Percentiles rank a stretch among this genome's conserved stretches.
phyloP scores from a whole-genome alignment of 2,329 filamentous ascomycete species.

The Penicillium sp. region DNA sequence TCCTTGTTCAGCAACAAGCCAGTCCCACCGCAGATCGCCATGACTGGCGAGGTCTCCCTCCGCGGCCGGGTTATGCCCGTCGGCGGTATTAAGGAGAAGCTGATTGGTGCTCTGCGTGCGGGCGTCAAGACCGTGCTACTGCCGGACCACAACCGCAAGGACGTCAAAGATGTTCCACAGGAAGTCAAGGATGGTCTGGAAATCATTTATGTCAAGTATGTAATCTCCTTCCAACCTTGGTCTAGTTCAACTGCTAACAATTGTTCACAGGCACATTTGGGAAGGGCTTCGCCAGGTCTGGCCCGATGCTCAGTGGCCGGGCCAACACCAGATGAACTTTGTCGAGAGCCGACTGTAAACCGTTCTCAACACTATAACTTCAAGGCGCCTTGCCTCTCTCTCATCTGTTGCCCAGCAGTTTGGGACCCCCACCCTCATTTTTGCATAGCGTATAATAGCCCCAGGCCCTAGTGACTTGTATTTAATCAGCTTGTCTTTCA shows the following conservation, averaged over 20 bases:
- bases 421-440: constrained; percentile 13
- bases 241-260: constrained; percentile 17
- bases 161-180: constrained; percentile 82
- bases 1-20: constrained; percentile 82
- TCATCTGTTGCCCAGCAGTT: constrained; percentile 2
- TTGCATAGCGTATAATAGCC: constrained; percentile 21
- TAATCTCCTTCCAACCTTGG: background rate
- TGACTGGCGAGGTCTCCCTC: constrained; percentile 81
- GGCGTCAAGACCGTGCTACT: constrained; percentile 93
- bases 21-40: constrained; percentile 88
- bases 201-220: constrained; percentile 85
- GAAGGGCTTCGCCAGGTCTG: constrained; percentile 88
- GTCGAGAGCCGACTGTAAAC: constrained; percentile 76
- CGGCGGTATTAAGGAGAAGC: constrained; percentile 97
- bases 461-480: constrained; percentile 6
- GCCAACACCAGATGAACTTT: constrained; percentile 65
- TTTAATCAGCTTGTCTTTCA: constrained; percentile 10
- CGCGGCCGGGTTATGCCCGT: constrained; percentile 90
- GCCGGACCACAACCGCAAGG: constrained; percentile 85
- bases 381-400: background rate
- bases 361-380: background rate
- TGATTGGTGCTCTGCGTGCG: constrained; percentile 88
- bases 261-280: constrained; percentile 73
- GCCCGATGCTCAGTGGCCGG: constrained; percentile 85
- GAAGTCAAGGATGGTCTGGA: constrained; percentile 85